Evolutionary conservation across 179 eudicot genomes (phyloP).

Genomic region (Drosera spatulata): DNA sequence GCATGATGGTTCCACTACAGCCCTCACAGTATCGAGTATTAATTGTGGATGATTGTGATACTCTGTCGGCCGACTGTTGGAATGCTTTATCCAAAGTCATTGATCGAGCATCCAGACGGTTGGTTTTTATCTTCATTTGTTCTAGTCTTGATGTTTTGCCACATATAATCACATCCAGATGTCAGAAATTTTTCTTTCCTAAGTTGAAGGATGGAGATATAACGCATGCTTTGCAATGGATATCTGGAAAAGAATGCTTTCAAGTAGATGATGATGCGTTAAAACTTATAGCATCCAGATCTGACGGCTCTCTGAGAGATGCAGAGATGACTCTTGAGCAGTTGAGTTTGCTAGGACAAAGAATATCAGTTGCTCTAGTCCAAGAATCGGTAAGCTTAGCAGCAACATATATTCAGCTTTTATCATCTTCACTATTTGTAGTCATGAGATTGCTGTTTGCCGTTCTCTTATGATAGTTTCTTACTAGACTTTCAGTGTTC

Average conservation of each 20-base stretch:
- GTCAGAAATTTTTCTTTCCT: conserved; percentile 88
- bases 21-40: conserved; percentile 53
- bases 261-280: conserved; percentile 77
- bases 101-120: conserved; percentile 72
- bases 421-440: neutral
- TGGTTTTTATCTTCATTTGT: conserved; percentile 72
- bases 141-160: conserved; percentile 84
- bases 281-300: conserved; percentile 83
- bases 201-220: conserved; percentile 89
- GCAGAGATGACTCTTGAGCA: conserved; percentile 98
- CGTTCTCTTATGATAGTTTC: neutral
- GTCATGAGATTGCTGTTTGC: neutral
- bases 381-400: conserved; percentile 68
- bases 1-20: conserved; percentile 37
- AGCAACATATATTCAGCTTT: neutral
- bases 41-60: conserved; percentile 81
- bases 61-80: conserved; percentile 63
- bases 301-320: conserved; percentile 92
- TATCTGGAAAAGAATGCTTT: conserved; percentile 71
- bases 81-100: conserved; percentile 73
- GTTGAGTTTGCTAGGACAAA: conserved; percentile 74
- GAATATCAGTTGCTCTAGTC: conserved; percentile 71
- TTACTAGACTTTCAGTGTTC: neutral
- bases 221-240: conserved; percentile 58
- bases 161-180: conserved; percentile 68